phyloP scores from a whole-genome alignment of 345 rosid genomes.

The Brassica juncea region DNA sequence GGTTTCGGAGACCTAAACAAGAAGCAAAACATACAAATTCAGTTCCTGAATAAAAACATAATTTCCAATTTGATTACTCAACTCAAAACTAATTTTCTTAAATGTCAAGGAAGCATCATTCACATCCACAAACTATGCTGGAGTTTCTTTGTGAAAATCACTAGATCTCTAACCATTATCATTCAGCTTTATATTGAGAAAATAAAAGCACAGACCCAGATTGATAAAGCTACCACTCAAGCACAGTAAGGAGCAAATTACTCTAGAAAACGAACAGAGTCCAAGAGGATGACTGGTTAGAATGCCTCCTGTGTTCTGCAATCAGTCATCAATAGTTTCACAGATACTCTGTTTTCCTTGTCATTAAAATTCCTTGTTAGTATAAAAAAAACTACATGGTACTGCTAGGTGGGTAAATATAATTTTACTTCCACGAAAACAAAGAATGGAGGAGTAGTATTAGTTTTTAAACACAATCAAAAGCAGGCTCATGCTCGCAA shows the following conservation, averaged over 20 bases:
- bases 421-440: background rate
- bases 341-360: background rate
- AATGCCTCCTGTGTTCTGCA: background rate
- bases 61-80: no score
- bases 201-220: background rate
- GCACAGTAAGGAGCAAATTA: background rate
- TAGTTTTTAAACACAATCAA: background rate
- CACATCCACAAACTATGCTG: background rate
- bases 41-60: no score
- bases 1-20: no score
- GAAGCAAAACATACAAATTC: no score
- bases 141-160: background rate
- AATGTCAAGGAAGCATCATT: no score
- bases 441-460: no score
- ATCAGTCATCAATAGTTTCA: background rate
- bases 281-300: background rate
- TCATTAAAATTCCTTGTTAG: background rate
- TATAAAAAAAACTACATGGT: background rate
- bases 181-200: background rate
- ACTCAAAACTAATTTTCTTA: no score
- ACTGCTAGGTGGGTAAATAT: background rate
- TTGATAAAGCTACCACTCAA: background rate
- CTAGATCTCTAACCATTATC: background rate
- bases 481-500: background rate
- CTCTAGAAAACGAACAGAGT: background rate